A percentile compares a stretch with the other conserved stretches of the same genome.
phyloP scores from a whole-genome alignment of 768 basidiomycete genomes.

The Agrocybe praecox region DNA sequence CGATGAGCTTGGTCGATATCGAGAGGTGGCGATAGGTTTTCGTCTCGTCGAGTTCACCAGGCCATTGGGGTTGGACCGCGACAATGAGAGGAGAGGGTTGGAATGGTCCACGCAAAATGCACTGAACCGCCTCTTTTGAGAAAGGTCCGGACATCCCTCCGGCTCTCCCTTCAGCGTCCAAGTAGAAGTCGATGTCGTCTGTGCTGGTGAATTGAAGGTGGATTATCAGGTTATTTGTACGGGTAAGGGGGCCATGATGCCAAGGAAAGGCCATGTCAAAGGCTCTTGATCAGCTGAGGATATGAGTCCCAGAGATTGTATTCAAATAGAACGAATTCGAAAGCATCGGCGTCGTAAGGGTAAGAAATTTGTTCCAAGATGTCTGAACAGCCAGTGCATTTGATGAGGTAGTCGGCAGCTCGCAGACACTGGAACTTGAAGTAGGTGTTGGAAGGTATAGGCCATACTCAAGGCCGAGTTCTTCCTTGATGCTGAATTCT shows the following conservation, averaged over 20 bases:
- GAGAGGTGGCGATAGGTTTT: no score
- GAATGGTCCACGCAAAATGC: constrained; percentile 26
- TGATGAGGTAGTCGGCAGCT: background rate
- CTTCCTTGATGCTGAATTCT: background rate
- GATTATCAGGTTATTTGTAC: constrained; percentile 23
- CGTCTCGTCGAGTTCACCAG: constrained; percentile 18
- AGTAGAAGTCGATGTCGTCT: constrained; percentile 18
- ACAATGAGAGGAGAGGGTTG: constrained; percentile 29
- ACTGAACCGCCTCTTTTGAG: constrained; percentile 7
- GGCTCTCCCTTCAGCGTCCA: constrained; percentile 17
- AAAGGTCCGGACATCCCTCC: constrained; percentile 27
- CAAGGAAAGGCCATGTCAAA: no score
- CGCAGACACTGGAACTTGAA: background rate
- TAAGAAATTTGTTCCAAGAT: constrained; percentile 12
- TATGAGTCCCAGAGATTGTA: no score
- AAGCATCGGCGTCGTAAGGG: no score
- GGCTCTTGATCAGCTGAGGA: no score
- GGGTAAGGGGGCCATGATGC: constrained; percentile 25
- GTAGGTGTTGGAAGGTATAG: background rate
- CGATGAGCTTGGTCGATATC: no score
- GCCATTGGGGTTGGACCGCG: constrained; percentile 17
- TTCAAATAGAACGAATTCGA: no score
- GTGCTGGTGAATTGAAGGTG: constrained; percentile 12
- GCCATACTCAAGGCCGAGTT: background rate
- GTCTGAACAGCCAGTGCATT: background rate